Evolutionary conservation across 805 yeast species (phyloP), one percentile per base, ranked within the genome.

Genomic region (Candida nitratophila): DNA sequence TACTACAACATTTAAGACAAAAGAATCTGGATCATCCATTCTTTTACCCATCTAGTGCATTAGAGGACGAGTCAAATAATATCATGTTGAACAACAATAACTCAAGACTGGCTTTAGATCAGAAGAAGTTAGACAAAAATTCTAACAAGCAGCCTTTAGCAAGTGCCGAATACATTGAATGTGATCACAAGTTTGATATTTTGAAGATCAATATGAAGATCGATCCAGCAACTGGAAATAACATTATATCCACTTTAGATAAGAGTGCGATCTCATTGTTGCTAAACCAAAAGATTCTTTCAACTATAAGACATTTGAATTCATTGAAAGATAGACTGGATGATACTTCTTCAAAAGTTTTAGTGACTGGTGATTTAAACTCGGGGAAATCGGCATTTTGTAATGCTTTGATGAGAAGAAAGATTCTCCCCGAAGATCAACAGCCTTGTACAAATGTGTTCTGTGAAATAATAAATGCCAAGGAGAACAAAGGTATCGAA

Each of bases 401-500:
- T 64, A 93, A 93, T 59, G 91, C 96, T 1, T 68, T 93, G 35
- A 66, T 93, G 47, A 72, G 90, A 51, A 74, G 93, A 42, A 76
- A 79, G 41, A 64, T 93, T 3, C 65, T 93, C 40, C 99, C 99
- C 0, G 96, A 86, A 56, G 99, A 93, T 63, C 99, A 93, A 57
- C 96, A 93, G 59, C 99, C 99, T 2, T 89, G 97, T 56, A 93
- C 99, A 0, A 82, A 86, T 48, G 96, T 93, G 0, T 95, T 95
- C 56, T 90, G 96, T 60, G 99, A 95, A 64, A 91, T 95, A 8
- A 69, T 86, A 26, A 96, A 93, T 61, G 87, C 89, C 11, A 68
- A 79, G 19, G 86, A 81, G 37, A 91, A 91, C 57, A 67, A 72
- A 35, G 78, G 83, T 16, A 55, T 79, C 15, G 97, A 95, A 64